Conservation (phyloP, 345 rosid genomes). For the Streptanthus diversifolius region DNA sequence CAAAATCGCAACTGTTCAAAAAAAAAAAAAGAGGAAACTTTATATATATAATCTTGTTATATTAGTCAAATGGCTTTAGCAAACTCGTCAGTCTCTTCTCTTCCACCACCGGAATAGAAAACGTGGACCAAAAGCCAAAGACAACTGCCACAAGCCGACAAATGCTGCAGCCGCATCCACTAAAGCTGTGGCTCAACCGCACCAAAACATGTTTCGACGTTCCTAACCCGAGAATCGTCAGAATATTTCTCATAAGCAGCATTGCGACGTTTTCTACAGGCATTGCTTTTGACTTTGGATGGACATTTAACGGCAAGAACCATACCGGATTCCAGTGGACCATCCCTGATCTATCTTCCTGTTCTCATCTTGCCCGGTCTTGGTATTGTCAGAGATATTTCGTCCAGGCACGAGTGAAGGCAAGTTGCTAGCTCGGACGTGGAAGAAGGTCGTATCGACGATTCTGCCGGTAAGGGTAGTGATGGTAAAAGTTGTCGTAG, state of each 20-base stretch:
- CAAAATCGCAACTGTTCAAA: not conserved
- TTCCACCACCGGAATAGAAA: not conserved
- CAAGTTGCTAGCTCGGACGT: not conserved
- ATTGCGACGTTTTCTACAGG: not conserved
- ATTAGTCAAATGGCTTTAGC: not conserved
- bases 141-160: not conserved
- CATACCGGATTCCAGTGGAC: constrained; percentile 15
- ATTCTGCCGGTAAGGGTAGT: not conserved
- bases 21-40: not conserved
- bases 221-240: constrained; percentile 7
- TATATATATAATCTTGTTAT: not conserved
- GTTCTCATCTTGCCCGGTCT: constrained; percentile 1
- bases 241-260: not conserved
- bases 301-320: not conserved
- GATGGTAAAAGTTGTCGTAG: not conserved
- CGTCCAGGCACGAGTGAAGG: not conserved
- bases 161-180: not conserved
- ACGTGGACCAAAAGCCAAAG: constrained; percentile 3
- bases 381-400: not conserved
- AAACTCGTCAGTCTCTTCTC: not conserved
- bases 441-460: not conserved
- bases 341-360: constrained; percentile 5
- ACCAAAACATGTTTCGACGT: not conserved
- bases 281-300: constrained; percentile 15
- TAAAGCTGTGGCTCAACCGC: not conserved